phyloP scores from a whole-genome alignment of 1,284 basidiomycete genomes.

The Uromyces viciae-fabae region DNA sequence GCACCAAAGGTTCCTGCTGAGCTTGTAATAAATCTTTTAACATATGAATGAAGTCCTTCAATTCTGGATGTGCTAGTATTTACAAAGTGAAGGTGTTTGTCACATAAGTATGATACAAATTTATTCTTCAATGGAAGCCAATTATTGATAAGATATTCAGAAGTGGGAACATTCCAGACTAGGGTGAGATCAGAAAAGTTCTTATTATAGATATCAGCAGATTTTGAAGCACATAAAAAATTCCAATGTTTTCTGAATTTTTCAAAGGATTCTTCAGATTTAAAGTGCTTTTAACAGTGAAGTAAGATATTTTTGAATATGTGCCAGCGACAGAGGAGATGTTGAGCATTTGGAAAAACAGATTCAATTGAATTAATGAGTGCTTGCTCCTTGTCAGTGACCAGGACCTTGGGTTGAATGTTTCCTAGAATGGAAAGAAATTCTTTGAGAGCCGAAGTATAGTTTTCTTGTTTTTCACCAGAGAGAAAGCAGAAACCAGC shows the following conservation, averaged over 20 bases:
- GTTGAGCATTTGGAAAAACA: constrained; percentile 1
- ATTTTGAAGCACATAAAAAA: not conserved
- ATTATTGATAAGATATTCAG: not conserved
- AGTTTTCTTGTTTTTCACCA: not conserved
- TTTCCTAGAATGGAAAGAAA: not conserved
- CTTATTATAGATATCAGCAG: not conserved
- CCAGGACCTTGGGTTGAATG: not conserved
- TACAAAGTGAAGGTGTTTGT: not conserved
- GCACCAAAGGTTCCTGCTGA: no score
- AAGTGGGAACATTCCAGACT: not conserved
- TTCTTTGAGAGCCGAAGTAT: not conserved
- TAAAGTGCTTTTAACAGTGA: not conserved
- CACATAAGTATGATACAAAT: not conserved
- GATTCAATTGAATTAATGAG: constrained; percentile 5
- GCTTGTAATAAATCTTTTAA: not conserved
- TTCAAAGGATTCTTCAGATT: not conserved
- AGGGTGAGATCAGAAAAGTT: not conserved
- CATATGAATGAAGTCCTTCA: not conserved
- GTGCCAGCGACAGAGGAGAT: constrained; percentile 27
- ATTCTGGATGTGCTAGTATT: not conserved
- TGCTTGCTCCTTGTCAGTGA: constrained; percentile 16
- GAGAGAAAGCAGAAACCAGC: constrained; percentile 19
- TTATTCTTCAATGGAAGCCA: not conserved
- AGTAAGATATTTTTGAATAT: not conserved
- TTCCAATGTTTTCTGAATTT: not conserved